Evolutionary conservation across 1,139 yeast genomes (phyloP), one percentile per base, ranked within the genome.

Genomic region (Zygoascus hellenicus): DNA sequence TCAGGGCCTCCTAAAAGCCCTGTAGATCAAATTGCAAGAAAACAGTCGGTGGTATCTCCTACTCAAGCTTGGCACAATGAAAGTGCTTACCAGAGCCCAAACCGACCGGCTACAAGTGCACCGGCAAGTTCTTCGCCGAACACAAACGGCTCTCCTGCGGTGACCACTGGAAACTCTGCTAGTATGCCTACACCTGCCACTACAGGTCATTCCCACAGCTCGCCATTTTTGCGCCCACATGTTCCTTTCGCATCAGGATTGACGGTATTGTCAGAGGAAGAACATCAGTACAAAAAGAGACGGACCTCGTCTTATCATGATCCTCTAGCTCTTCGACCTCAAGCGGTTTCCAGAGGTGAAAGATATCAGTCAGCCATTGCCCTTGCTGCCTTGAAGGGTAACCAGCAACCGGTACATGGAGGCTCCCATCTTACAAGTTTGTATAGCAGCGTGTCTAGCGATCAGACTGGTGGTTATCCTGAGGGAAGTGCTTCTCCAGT

Each of bases 251-350:
- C 45, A 36, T 38, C 47, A 15, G 51, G 52, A 9, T 45, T 52
- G 29, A 36, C 42, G 3, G 31, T 44, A 5, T 34, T 55, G 28
- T 45, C 51, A 2, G 59, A 56, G 39, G 55, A 54, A 30, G 58
- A 56, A 28, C 42, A 37, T 10, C 35, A 44, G 10, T 46, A 41
- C 19, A 60, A 60, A 48, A 51, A 59, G 26, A 53, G 64, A 9
- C 55, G 64, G 9, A 60, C 60, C 7, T 60, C 64, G 16, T 60
- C 64, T 4, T 57, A 59, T 44, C 58, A 60, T 42, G 64, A 60
- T 42, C 64, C 64, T 1, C 49, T 60, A 38, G 58, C 52, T 3
- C 39, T 50, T 22, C 26, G 46, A 28, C 51, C 54, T 22, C 54
- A 17, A 32, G 44, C 37, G 14, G 45, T 41, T 13, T 40, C 50